Evolutionary conservation across 2,329 filamentous ascomycete species (phyloP).

Genomic region (Penicillium brasilianum): DNA sequence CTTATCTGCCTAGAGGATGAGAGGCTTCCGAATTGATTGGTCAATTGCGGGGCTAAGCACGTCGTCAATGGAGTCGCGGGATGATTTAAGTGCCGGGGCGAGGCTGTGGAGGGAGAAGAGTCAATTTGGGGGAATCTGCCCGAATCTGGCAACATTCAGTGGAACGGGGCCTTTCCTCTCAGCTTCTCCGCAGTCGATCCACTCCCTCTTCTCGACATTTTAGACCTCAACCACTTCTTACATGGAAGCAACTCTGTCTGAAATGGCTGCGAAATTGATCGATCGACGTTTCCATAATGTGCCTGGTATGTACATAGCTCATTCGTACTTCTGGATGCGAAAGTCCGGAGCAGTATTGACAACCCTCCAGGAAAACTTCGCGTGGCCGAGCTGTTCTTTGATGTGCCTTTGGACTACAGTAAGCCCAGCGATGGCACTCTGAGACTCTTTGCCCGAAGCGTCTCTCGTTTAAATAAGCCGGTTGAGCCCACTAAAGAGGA

Average conservation of each 20-base stretch:
- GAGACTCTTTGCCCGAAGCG: constrained; percentile 77
- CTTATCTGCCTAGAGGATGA: not conserved
- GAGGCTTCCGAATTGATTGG: not conserved
- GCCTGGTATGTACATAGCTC: constrained; percentile 36
- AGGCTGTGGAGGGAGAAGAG: not conserved
- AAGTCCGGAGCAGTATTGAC: constrained; percentile 4
- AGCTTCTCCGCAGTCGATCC: constrained; percentile 22
- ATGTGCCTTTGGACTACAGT: constrained; percentile 80
- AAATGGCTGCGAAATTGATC: constrained; percentile 43
- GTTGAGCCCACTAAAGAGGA: constrained; percentile 52
- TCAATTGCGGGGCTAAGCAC: not conserved
- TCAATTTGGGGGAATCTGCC: not conserved
- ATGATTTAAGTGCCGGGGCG: not conserved
- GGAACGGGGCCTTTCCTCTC: not conserved
- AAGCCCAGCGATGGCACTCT: constrained; percentile 66
- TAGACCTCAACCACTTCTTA: not conserved
- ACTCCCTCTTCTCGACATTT: constrained; percentile 9
- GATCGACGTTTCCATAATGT: constrained; percentile 45
- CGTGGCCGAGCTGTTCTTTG: constrained; percentile 83
- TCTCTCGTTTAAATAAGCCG: constrained; percentile 62
- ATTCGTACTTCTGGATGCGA: not conserved
- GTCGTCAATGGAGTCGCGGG: not conserved
- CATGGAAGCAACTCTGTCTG: not conserved
- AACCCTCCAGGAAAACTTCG: constrained; percentile 68
- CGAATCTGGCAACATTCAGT: not conserved